phyloP scores from a whole-genome alignment of 495 filamentous ascomycete genomes.

The Neurospora pannonica region DNA sequence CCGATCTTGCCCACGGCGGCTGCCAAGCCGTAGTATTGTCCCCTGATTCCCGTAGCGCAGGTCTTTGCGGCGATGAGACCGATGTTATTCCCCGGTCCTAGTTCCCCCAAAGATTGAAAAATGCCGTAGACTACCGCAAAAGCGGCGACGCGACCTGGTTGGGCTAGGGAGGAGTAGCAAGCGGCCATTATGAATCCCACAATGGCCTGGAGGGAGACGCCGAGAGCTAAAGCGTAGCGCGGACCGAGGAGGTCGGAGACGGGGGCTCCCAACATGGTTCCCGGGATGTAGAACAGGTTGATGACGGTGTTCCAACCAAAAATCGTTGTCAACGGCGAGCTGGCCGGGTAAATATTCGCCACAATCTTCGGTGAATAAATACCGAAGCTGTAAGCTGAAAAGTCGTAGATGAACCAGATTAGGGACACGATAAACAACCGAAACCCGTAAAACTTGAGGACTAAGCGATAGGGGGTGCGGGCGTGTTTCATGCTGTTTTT shows the following conservation, averaged over 20 bases:
- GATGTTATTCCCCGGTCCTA: slow-evolving; percentile 88
- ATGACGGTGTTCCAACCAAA: slow-evolving; percentile 83
- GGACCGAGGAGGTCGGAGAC: slow-evolving; percentile 70
- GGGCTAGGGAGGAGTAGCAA: slow-evolving; percentile 54
- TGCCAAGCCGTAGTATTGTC: slow-evolving; percentile 86
- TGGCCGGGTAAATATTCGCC: slow-evolving; percentile 47
- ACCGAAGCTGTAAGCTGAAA: slow-evolving; percentile 68
- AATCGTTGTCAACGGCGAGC: slow-evolving; percentile 54
- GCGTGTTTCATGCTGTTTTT: slow-evolving; percentile 41
- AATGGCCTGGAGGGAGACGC: slow-evolving; percentile 59
- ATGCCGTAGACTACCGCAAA: slow-evolving; percentile 74
- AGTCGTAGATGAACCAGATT: slow-evolving; percentile 94
- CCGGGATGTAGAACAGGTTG: slow-evolving; percentile 81
- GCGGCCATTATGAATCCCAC: slow-evolving; percentile 84
- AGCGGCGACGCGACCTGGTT: slow-evolving; percentile 53
- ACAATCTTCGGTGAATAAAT: slow-evolving; percentile 71
- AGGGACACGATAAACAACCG: slow-evolving; percentile 58
- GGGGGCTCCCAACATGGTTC: slow-evolving; percentile 65
- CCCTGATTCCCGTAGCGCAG: slow-evolving; percentile 74
- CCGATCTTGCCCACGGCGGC: slow-evolving; percentile 81
- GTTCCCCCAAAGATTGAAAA: slow-evolving; percentile 74
- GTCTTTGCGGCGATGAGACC: slow-evolving; percentile 81
- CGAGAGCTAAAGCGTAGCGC: slow-evolving; percentile 55
- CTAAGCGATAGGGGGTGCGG: slow-evolving; percentile 47
- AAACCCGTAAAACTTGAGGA: slow-evolving; percentile 49